These are phyloP conservation scores for Cryphonectria japonica DNA, from an alignment of 2,329 filamentous ascomycete species.

Conservation along the genomic window DNA sequence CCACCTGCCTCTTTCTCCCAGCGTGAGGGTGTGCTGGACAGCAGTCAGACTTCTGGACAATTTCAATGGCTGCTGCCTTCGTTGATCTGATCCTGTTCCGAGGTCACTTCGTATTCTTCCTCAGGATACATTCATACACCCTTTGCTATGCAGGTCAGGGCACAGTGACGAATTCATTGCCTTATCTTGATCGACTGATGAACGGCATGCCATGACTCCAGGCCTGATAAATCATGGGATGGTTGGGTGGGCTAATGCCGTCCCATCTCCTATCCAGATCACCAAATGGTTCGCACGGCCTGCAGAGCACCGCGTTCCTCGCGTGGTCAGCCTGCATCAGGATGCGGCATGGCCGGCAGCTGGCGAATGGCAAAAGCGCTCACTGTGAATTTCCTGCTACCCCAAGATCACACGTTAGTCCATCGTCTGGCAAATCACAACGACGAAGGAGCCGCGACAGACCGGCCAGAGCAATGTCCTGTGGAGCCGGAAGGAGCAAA, in stretches of 20 bases:
- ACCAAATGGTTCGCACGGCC: not conserved
- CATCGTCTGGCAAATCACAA: not conserved
- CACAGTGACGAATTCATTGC: not conserved
- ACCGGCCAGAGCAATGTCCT: not conserved
- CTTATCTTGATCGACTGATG: not conserved
- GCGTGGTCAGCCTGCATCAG: not conserved
- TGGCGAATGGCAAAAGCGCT: not conserved
- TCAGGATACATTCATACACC: not conserved
- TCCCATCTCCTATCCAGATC: not conserved
- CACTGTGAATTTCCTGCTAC: not conserved
- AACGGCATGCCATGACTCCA: not conserved
- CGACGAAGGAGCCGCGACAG: not conserved
- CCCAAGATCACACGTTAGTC: not conserved
- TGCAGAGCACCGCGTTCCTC: not conserved
- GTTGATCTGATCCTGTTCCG: not conserved
- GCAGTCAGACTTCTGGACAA: not conserved
- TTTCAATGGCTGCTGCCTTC: not conserved
- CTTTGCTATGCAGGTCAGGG: not conserved
- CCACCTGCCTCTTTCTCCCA: not conserved
- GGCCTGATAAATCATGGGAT: not conserved
- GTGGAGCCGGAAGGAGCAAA: not conserved
- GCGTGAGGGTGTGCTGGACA: not conserved
- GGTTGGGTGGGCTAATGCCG: not conserved
- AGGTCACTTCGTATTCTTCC: not conserved
- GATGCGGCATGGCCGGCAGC: not conserved